Percentiles rank a stretch among this genome's conserved stretches.
These are phyloP conservation scores for Nakaseomyces uthaithaninus DNA, from an alignment of 1,139 yeast species.

Conservation along the genomic window DNA sequence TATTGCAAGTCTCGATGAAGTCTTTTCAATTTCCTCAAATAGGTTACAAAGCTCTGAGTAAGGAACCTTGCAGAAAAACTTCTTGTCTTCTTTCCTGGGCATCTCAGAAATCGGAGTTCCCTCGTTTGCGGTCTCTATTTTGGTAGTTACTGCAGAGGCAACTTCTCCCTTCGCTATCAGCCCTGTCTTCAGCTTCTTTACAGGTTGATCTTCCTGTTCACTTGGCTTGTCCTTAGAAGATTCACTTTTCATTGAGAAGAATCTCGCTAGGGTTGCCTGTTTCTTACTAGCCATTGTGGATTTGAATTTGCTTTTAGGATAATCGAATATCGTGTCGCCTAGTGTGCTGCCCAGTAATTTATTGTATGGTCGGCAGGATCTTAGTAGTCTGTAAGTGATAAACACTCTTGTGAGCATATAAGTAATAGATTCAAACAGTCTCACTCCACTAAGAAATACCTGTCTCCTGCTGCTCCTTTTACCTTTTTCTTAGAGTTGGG, in stretches of 20 bases:
- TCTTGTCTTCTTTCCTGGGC: background rate
- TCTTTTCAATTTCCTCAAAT: conserved; percentile 69
- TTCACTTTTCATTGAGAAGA: conserved; percentile 22
- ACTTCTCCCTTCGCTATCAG: background rate
- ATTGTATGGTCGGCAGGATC: background rate
- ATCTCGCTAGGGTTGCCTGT: conserved; percentile 27
- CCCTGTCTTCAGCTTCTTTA: conserved; percentile 3
- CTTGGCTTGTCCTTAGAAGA: background rate
- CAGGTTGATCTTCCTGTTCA: background rate
- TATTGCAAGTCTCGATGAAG: conserved; percentile 75
- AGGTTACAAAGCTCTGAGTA: conserved; percentile 59
- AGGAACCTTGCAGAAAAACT: conserved; percentile 27
- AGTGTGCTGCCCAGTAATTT: background rate
- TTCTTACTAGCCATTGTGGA: conserved; percentile 9
- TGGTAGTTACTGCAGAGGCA: background rate
- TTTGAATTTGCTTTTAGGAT: background rate
- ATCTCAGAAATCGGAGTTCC: background rate
- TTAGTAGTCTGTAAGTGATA: background rate
- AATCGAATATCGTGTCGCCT: background rate
- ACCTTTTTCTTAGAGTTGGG: too few relatives aligned
- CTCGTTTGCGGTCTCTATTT: background rate
- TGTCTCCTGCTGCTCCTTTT: too few relatives aligned
- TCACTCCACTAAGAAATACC: background rate
- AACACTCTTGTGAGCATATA: conserved; percentile 2
- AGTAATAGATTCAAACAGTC: background rate